phyloP scores from a whole-genome alignment of 495 filamentous ascomycete species.

The Aspergillus leporis region DNA sequence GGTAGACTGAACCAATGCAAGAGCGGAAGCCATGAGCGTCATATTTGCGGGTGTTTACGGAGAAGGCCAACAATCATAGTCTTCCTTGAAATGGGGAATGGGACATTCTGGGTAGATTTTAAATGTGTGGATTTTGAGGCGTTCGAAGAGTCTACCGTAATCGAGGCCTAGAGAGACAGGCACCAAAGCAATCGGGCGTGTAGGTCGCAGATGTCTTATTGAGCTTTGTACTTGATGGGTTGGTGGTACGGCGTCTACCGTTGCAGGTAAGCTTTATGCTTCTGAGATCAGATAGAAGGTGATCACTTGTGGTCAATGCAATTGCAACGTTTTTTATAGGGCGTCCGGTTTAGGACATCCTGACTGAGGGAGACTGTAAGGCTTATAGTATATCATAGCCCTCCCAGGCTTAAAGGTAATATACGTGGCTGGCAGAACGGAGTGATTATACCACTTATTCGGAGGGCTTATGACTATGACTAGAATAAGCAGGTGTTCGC shows the following conservation, averaged over 20 bases:
- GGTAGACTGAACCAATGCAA: background rate
- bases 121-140: background rate
- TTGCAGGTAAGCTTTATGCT: conserved; percentile 2
- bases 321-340: conserved; percentile 1
- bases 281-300: conserved; percentile 4
- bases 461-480: background rate
- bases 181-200: background rate
- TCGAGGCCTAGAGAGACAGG: background rate
- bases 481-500: background rate
- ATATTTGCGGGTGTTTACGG: background rate
- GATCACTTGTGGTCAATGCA: background rate
- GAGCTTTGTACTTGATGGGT: background rate
- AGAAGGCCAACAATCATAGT: background rate
- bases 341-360: background rate
- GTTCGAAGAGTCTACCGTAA: background rate
- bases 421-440: background rate
- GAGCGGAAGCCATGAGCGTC: background rate
- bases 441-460: background rate
- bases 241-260: conserved; percentile 3
- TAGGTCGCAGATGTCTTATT: conserved; percentile 1
- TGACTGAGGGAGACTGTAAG: background rate
- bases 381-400: background rate
- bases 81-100: background rate
- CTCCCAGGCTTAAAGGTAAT: background rate
- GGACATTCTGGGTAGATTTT: background rate